Percentiles rank a stretch among this genome's conserved stretches.
Evolutionary conservation across 129 eudicot species (phyloP).

Genomic region (Heracleum sosnowskyi): DNA sequence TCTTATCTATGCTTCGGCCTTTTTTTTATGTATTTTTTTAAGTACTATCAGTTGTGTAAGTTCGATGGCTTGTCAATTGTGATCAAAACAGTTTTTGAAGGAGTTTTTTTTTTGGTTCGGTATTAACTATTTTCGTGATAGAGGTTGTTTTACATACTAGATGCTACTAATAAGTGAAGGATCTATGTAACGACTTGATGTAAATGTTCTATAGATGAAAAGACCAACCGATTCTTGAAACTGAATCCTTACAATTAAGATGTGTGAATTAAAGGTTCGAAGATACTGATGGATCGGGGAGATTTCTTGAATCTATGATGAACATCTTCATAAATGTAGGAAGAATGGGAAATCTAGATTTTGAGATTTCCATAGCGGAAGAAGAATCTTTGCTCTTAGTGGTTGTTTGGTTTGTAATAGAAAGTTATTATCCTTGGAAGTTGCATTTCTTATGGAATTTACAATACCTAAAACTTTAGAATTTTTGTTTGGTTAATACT

Average conservation of each 20-base stretch:
- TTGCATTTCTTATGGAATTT: no score
- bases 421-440: no score
- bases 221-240: not conserved
- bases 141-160: not conserved
- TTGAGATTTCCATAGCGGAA: not conserved
- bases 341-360: not conserved
- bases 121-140: not conserved
- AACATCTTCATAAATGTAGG: not conserved
- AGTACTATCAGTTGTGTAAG: not conserved
- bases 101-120: not conserved
- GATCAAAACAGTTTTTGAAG: not conserved
- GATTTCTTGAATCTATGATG: not conserved
- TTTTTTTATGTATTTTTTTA: not conserved
- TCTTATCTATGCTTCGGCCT: not conserved
- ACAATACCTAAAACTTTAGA: no score
- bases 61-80: not conserved
- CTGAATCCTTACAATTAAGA: not conserved
- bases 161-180: not conserved
- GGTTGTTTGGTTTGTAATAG: no score
- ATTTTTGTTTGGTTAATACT: no score
- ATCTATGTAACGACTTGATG: not conserved
- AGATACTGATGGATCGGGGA: not conserved
- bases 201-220: not conserved
- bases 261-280: not conserved
- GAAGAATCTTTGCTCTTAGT: not conserved